Evolutionary conservation across 371 early-diverging fungal genomes (phyloP), one percentile per base, ranked within the genome.

Genomic region (Zopfochytrium polystomum): DNA sequence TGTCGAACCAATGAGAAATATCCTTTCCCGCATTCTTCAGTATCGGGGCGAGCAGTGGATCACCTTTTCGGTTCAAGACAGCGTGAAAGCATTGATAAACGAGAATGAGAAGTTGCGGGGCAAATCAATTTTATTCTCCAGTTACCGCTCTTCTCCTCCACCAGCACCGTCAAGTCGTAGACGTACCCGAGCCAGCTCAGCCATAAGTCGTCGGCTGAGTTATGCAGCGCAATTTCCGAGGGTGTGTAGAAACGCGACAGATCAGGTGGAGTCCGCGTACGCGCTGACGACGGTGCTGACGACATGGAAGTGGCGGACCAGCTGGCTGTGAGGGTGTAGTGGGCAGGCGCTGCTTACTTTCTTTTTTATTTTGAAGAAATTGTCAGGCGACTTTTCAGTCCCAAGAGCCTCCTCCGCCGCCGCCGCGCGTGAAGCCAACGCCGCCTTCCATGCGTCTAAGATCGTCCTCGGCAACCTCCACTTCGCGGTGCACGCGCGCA

Each of bases 1-100:
- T 63, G 53, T 78, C 77, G 57, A 81, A 81, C 82, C 82, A 81
- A 56, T 81, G 79, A 2, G 79, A 77, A 18, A 81, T 77, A 55
- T 81, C 82, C 50, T 71, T 67, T 6, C 82, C 82, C 15, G 82
- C 82, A 58, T 77, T 77, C 38, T 68, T 66, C 30, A 80, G 55
- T 20, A 81, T 75, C 18, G 82, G 80, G 11, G 47, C 65, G 26
- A 78, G 53, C 3, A 75, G 63, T 6, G 76, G 71, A 42, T 72
- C 71, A 32, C 70, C 73, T 75, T 27, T 1, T 1, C 13, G 15
- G 7, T 7, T n/a, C 22, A 23, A 11, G 48, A 47, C 23, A 11
- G 9, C n/a, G 42, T 1, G 34, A 31, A 29, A 61, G 32, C 20
- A 54, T 62, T 20, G 5, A 27, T 52, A 18, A n/a, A 11, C 9